Evolutionary conservation across 495 filamentous ascomycete genomes (phyloP).

Genomic region (Penicillium egyptiacum): DNA sequence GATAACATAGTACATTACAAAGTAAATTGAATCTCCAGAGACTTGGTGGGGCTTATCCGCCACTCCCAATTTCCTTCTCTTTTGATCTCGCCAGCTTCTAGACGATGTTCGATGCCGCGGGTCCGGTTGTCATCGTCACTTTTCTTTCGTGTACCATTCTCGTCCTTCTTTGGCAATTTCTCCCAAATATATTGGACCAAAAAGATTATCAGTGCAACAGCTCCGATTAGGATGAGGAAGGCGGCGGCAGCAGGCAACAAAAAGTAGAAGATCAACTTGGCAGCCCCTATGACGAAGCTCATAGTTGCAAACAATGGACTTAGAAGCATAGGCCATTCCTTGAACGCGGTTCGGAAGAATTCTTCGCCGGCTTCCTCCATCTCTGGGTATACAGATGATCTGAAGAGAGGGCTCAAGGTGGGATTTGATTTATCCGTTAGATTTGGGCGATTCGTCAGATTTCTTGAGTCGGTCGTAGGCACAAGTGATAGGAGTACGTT

Average conservation of each 20-base stretch:
- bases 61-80: too few species aligned
- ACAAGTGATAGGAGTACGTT: neutral
- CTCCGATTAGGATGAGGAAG: neutral
- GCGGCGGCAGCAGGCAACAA: neutral
- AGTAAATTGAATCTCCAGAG: too few species aligned
- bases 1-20: too few species aligned
- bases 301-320: neutral
- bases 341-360: neutral
- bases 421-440: neutral
- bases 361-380: neutral
- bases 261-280: neutral
- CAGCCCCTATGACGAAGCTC: fast-evolving
- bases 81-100: neutral
- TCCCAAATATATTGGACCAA: neutral
- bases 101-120: too few species aligned
- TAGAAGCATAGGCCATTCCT: neutral
- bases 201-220: too few species aligned
- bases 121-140: neutral
- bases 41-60: too few species aligned
- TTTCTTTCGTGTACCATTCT: neutral
- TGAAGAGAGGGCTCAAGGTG: neutral
- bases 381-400: neutral
- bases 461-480: neutral
- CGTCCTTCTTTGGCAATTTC: neutral
- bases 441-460: too few species aligned